Conservation (phyloP, 805 yeast species). For the Torulaspora microellipsoides region DNA sequence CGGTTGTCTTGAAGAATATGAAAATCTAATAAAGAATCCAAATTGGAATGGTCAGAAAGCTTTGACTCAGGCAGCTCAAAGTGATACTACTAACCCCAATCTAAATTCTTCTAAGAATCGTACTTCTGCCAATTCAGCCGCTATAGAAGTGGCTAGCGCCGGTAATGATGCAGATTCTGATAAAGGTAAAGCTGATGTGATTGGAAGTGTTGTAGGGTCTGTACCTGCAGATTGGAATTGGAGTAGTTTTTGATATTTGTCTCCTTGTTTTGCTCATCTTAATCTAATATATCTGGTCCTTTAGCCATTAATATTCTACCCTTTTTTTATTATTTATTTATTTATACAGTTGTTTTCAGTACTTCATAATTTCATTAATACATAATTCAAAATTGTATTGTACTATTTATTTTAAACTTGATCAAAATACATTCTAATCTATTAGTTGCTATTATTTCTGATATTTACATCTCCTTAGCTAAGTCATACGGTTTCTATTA, state of each 20-base stretch:
- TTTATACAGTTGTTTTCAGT: background rate
- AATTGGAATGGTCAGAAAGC: slow-evolving; percentile 15
- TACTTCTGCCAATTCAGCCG: slow-evolving; percentile 1
- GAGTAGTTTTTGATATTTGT: slow-evolving; percentile 53
- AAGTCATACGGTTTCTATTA: background rate
- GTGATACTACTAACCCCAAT: slow-evolving; percentile 3
- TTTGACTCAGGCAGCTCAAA: slow-evolving; percentile 1
- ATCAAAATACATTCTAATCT: too few relatives aligned
- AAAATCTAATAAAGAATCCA: slow-evolving; percentile 39
- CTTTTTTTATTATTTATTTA: background rate
- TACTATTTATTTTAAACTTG: too few relatives aligned
- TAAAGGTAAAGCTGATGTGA: slow-evolving; percentile 15
- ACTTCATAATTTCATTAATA: too few relatives aligned
- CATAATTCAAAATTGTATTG: too few relatives aligned
- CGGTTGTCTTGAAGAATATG: slow-evolving; percentile 58
- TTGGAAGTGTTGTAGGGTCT: slow-evolving; percentile 38
- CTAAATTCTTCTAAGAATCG: background rate
- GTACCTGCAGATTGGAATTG: slow-evolving; percentile 79
- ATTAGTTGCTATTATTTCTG: too few relatives aligned
- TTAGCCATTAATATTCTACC: background rate
- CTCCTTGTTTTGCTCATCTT: background rate
- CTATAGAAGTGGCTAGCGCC: slow-evolving; percentile 5
- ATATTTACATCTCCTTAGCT: too few relatives aligned
- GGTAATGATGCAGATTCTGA: slow-evolving; percentile 5
- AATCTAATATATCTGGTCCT: slow-evolving; percentile 1